Base-by-base conservation (phyloP, 257 asterid genomes). In the Henckelia pumila region DNA sequence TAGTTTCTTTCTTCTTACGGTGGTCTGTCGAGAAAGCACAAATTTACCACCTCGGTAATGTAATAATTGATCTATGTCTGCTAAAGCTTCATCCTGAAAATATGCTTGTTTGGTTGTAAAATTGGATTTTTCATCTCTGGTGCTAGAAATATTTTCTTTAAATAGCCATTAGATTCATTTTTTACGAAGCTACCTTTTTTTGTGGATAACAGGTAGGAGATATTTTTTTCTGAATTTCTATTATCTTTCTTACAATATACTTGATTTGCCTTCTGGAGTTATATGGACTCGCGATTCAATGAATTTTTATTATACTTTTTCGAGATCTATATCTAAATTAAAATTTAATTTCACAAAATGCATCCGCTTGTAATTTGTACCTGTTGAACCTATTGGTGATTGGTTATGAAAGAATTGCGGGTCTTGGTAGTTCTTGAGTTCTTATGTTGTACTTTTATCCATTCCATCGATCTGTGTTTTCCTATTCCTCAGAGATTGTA, bases 131-230 rank as follows among this genome's bases (percentile, higher is more conserved):
- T 24, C 19, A 28, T 56, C 3, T 28, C 59, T 19, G 62, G 40
- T 56, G 77, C 37, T 71, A 56, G 71, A 62, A 22, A 16, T 61
- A 28, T 28, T 28, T 40, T 23, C 16, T 35, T 68, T 3, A 32
- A 59, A 19, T 30, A 8, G 53, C 10, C 8, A 14, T 33, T 35
- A 13, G 29, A 16, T 8, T 47, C 55, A 47, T 47, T 16, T 17
- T 44, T 10, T 3, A 14, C 19, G 19, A 13, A 37, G n/a, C 19
- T 44, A 13, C 52, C 5, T 21, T 20, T 64, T 65, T 25, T 65
- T 25, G 17, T 65, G 60, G 26, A 17, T 21, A 66, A 16, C 55
- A 35, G 44, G 56, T 23, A 21, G 14, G 29, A 29, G 23, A 7
- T 19, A 13, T 22, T 11, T 64, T 17, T 0, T 44, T 55, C 32